These are phyloP conservation scores for Lipomyces mesembrius DNA, from an alignment of 805 yeast species.

Conservation along the genomic window DNA sequence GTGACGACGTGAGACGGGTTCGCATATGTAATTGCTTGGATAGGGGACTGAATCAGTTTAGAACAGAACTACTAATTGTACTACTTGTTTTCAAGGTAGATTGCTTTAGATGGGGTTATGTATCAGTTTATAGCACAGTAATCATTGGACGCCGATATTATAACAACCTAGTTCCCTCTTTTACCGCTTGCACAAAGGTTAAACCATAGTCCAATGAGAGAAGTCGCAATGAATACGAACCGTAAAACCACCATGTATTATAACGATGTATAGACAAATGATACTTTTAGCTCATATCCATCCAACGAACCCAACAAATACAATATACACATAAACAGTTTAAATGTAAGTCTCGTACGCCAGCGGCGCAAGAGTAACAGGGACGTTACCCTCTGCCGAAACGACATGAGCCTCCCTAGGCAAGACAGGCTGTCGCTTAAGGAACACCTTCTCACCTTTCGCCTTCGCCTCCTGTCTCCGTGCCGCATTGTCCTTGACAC, in stretches of 20 bases:
- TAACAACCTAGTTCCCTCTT: background rate
- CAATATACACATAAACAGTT: constrained; percentile 22
- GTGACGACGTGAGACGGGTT: background rate
- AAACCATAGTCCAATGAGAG: background rate
- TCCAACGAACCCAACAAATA: constrained; percentile 6
- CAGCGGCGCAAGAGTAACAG: constrained; percentile 98
- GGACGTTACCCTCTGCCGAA: constrained; percentile 78
- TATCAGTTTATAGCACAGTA: background rate
- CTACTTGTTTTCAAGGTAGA: background rate
- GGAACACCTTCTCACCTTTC: constrained; percentile 84
- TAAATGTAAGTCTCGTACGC: constrained; percentile 99
- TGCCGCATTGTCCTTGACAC: constrained; percentile 97
- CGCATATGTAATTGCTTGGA: background rate
- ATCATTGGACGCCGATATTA: too few relatives aligned
- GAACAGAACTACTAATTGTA: background rate
- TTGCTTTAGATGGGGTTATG: background rate
- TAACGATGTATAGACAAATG: constrained; percentile 1
- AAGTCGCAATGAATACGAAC: background rate
- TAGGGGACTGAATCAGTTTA: background rate
- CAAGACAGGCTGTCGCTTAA: constrained; percentile 97
- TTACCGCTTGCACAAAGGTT: background rate
- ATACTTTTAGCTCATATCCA: constrained; percentile 1
- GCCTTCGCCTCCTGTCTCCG: constrained; percentile 93
- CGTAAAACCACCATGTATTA: constrained; percentile 1
- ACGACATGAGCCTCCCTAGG: constrained; percentile 94